Conservation (phyloP, 2,329 filamentous ascomycete species). For the Alternaria sp. region DNA sequence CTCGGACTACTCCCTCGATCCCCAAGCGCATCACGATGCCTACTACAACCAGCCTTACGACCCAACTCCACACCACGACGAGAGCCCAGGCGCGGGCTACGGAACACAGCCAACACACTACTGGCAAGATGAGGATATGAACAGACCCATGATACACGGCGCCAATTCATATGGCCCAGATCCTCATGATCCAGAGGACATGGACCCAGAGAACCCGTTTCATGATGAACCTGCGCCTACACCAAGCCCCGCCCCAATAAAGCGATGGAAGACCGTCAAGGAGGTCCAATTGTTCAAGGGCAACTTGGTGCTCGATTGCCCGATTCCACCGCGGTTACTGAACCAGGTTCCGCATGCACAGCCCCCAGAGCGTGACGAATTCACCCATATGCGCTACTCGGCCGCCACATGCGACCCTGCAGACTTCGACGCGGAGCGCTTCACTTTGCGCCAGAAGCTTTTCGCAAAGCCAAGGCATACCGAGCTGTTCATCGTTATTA, state of each 20-base stretch:
- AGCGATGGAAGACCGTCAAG: conserved; percentile 98
- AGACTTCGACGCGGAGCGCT: conserved; percentile 86
- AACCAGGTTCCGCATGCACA: conserved; percentile 85
- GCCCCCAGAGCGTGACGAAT: conserved; percentile 79
- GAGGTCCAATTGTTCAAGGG: conserved; percentile 97
- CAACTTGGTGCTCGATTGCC: conserved; percentile 95
- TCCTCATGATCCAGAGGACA: conserved; percentile 57
- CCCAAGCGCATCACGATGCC: conserved; percentile 83
- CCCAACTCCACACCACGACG: conserved; percentile 64
- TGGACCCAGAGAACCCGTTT: conserved; percentile 43
- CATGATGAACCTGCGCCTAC: conserved; percentile 54
- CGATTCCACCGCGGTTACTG: conserved; percentile 85
- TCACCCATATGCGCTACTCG: conserved; percentile 91
- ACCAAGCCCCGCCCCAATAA: conserved; percentile 68
- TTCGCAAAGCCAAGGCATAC: conserved; percentile 93
- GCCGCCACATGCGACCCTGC: conserved; percentile 92
- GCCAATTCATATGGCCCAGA: conserved; percentile 68
- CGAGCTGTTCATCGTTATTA: conserved; percentile 94
- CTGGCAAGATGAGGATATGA: conserved; percentile 73
- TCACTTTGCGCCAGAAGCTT: conserved; percentile 87
- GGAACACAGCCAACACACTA: conserved; percentile 58
- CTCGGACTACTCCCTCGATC: conserved; percentile 76
- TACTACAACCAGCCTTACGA: conserved; percentile 87
- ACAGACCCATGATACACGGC: conserved; percentile 75
- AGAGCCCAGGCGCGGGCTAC: conserved; percentile 61